Evolutionary conservation across 352 stramenopile species (phyloP).

Genomic region (Phytophthora pinifolia): DNA sequence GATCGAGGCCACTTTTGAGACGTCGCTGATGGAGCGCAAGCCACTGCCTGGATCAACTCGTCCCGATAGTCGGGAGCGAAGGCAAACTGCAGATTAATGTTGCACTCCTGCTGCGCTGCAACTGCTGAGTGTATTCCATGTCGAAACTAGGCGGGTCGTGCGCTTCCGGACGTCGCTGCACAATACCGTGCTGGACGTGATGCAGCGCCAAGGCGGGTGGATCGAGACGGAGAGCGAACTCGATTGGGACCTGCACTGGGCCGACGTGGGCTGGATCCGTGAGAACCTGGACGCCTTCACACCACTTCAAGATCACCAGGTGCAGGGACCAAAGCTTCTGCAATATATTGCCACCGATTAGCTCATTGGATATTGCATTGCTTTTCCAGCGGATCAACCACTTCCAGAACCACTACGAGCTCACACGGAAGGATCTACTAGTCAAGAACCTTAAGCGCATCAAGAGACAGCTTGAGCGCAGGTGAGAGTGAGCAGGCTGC

Average conservation of each 20-base stretch:
- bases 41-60: slow-evolving; percentile 4
- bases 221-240: slow-evolving; percentile 71
- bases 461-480: slow-evolving; percentile 80
- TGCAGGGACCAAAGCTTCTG: slow-evolving; percentile 2
- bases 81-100: too few relatives aligned
- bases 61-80: slow-evolving; percentile 24
- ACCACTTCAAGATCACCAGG: slow-evolving; percentile 61
- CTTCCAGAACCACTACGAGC: slow-evolving; percentile 93
- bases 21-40: slow-evolving; percentile 21
- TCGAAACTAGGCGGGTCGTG: slow-evolving; percentile 25
- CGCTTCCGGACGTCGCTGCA: slow-evolving; percentile 66
- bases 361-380: not conserved
- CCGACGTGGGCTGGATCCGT: slow-evolving; percentile 82
- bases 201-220: slow-evolving; percentile 57
- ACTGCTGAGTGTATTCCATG: not conserved
- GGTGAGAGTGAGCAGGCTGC: slow-evolving; percentile 11
- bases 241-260: slow-evolving; percentile 87
- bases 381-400: slow-evolving; percentile 84
- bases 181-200: slow-evolving; percentile 83
- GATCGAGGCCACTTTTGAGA: not conserved
- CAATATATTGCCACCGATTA: slow-evolving; percentile 17
- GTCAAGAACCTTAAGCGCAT: slow-evolving; percentile 93
- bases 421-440: slow-evolving; percentile 89
- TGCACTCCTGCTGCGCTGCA: too few relatives aligned
- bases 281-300: slow-evolving; percentile 71